These are phyloP conservation scores for Harringtonia lauricola DNA, from an alignment of 2,329 filamentous ascomycete species.

Conservation along the genomic window DNA sequence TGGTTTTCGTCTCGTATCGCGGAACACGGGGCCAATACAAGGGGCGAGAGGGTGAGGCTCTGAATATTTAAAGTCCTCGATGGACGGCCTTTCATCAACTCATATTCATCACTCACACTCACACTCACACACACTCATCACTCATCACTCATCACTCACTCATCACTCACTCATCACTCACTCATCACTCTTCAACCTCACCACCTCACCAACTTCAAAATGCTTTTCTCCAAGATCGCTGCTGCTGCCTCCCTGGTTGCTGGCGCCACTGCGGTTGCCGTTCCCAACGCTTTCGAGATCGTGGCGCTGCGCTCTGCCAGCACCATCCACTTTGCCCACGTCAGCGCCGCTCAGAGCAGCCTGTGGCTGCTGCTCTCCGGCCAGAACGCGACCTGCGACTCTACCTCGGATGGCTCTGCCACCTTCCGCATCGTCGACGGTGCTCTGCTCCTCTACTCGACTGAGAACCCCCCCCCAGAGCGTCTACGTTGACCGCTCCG, in stretches of 20 bases:
- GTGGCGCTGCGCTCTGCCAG: not conserved
- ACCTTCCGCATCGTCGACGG: not conserved
- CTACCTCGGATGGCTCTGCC: not conserved
- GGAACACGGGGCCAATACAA: too few relatives aligned
- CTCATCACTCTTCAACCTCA: not conserved
- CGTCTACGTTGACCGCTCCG: not conserved
- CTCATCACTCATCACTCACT: slow-evolving; percentile 1
- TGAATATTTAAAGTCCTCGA: too few relatives aligned
- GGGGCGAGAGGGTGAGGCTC: too few relatives aligned
- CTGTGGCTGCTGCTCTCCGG: not conserved
- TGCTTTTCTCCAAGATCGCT: not conserved
- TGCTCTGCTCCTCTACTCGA: not conserved
- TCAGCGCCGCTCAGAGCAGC: not conserved
- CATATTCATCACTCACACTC: too few relatives aligned
- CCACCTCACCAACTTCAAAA: not conserved
- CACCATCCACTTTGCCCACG: not conserved
- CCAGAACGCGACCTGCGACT: not conserved
- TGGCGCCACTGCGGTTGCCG: not conserved
- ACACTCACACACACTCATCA: too few relatives aligned
- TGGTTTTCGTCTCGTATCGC: too few relatives aligned
- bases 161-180: too few relatives aligned
- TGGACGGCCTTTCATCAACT: too few relatives aligned
- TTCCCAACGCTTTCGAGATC: not conserved
- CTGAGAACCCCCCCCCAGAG: not conserved
- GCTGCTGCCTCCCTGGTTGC: not conserved